Base-by-base conservation (phyloP, 2,329 filamentous ascomycete genomes). In the Bipolaris zeicola region DNA sequence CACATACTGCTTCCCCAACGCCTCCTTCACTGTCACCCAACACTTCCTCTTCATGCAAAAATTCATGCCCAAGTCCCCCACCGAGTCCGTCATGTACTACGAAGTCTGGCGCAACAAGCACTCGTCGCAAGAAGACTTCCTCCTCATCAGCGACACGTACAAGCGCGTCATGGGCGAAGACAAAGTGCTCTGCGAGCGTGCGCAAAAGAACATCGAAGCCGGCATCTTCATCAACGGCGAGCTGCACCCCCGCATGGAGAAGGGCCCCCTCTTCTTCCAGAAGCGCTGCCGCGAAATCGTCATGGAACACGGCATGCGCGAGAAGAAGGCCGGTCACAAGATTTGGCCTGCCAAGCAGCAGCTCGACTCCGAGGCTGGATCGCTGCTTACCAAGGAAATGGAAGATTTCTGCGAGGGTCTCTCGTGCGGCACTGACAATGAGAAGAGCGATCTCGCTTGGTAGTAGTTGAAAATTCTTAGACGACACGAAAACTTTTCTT, bases 131-230 rank as follows among this genome's bases (percentile, higher is more conserved):
- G 81, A 82, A 24, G 82, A 86, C 56, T 88, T 88, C 68, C 73
- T 79, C 13, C 72, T 78, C 50, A 84, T 88, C 71, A 81, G 80
- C 70, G 73, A 82, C 43, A 83, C 88, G 64, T 88, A 87, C 77
- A 85, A 85, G 73, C 82, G 83, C 37, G 81, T 89, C 71, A 84
- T 88, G 82, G 79, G 80, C 1, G 86, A 89, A 71, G 86, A 89
- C 76, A 88, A 88, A 67, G 78, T 82, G 7, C 81, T 89, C 24
- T 88, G 86, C 76, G 77, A 81, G 62, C 80, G 79, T 11, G 81
- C 84, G 1, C 86, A 88, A 67, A 80, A 78, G 70, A 88, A 89
- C 70, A 78, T 88, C 63, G 83, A 85, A 68, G 79, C 82, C 0
- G 85, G 85, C 6, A 79, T 87, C 49, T 88, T 87, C 57, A 76